Evolutionary conservation across 108 stramenopile genomes (phyloP).

Genomic region (Tribonema minus): DNA sequence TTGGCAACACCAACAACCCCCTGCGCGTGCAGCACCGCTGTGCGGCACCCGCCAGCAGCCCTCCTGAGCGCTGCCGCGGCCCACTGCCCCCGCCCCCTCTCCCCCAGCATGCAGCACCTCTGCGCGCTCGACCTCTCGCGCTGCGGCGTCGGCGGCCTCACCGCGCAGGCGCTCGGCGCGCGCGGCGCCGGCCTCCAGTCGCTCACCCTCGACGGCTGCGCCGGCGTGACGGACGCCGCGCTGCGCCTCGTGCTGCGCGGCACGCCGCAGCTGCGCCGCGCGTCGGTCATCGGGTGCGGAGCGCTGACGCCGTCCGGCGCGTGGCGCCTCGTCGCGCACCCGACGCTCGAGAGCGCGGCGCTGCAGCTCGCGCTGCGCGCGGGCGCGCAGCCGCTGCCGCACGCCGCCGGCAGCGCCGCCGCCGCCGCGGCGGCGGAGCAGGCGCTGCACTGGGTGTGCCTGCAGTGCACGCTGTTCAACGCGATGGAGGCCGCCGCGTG

Average conservation of each 20-base stretch:
- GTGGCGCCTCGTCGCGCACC: constrained; percentile 2
- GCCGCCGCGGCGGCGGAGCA: neutral
- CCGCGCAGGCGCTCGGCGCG: neutral
- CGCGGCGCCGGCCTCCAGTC: neutral
- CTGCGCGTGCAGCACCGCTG: too few relatives aligned
- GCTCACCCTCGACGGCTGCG: constrained; percentile 5
- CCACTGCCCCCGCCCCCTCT: too few relatives aligned
- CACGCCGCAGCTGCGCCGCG: neutral
- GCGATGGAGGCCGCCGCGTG: neutral
- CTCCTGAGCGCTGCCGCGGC: too few relatives aligned
- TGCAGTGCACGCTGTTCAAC: neutral
- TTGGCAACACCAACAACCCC: too few relatives aligned
- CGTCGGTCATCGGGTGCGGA: neutral
- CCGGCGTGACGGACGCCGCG: constrained; percentile 4
- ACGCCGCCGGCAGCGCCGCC: neutral
- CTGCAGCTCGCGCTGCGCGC: neutral
- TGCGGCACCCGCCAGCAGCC: too few relatives aligned
- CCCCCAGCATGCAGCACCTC: too few relatives aligned
- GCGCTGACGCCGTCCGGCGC: constrained; percentile 1
- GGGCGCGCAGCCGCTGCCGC: neutral
- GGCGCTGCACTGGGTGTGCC: constrained; percentile 3
- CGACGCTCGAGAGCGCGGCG: neutral
- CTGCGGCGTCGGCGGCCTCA: neutral
- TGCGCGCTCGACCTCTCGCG: neutral
- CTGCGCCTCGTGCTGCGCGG: constrained; percentile 7